A percentile compares a stretch with the other conserved stretches of the same genome.
These are phyloP conservation scores for Trifolium fragiferum DNA, from an alignment of 306 rosid genomes.

Conservation along the genomic window DNA sequence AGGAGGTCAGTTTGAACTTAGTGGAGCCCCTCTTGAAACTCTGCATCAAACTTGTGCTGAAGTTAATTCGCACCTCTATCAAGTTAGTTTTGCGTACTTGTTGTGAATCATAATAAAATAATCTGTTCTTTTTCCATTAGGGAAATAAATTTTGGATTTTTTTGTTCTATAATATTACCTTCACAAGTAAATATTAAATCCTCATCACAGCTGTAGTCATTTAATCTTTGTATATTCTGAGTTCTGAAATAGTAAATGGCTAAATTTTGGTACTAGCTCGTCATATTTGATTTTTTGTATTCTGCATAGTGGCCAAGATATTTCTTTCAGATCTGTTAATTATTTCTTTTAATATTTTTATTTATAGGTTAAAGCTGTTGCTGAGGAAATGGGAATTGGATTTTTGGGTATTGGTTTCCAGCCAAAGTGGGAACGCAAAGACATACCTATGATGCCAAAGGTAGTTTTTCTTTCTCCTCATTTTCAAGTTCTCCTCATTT, in stretches of 20 bases:
- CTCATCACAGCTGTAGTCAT: slow-evolving; percentile 20
- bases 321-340: slow-evolving; percentile 28
- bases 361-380: slow-evolving; percentile 87
- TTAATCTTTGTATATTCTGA: slow-evolving; percentile 22
- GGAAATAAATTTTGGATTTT: background rate
- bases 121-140: slow-evolving; percentile 12
- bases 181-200: background rate
- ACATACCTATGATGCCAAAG: slow-evolving; percentile 98
- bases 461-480: slow-evolving; percentile 49
- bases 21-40: slow-evolving; percentile 98
- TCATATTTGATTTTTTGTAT: slow-evolving; percentile 27
- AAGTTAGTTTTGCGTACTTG: slow-evolving; percentile 56
- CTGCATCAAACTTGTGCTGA: slow-evolving; percentile 99
- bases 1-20: slow-evolving; percentile 99
- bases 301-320: slow-evolving; percentile 25
- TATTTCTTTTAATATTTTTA: slow-evolving; percentile 27
- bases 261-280: slow-evolving; percentile 20
- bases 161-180: slow-evolving; percentile 3
- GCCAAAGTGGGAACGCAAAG: slow-evolving; percentile 90
- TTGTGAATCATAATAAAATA: background rate
- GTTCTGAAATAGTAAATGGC: slow-evolving; percentile 23
- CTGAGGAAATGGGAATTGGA: slow-evolving; percentile 99
- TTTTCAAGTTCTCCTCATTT: slow-evolving; percentile 15
- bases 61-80: slow-evolving; percentile 95
- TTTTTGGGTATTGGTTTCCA: slow-evolving; percentile 98